phyloP scores from a whole-genome alignment of 345 rosid species.

The Gossypium turneri region DNA sequence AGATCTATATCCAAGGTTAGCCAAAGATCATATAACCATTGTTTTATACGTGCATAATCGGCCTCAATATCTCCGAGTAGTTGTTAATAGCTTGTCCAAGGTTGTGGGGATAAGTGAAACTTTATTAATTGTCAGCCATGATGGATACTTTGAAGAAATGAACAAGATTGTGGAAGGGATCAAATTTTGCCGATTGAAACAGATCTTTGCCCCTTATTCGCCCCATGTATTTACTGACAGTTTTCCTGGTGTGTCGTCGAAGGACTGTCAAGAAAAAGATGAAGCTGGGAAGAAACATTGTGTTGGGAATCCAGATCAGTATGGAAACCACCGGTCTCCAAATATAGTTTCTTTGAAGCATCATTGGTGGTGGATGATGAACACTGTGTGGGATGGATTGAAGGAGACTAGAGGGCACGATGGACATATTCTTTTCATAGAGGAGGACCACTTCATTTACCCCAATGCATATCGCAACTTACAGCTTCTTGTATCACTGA shows the following conservation, averaged over 20 bases:
- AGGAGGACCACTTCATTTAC: constrained; percentile 91
- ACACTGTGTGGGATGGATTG: constrained; percentile 91
- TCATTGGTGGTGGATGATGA: constrained; percentile 99
- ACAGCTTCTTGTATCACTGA: constrained; percentile 57
- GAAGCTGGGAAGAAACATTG: constrained; percentile 52
- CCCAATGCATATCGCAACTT: constrained; percentile 92
- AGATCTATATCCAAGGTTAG: constrained; percentile 64
- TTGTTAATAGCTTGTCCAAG: constrained; percentile 73
- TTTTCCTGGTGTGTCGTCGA: constrained; percentile 64
- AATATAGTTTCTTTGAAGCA: constrained; percentile 92
- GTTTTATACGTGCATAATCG: constrained; percentile 94
- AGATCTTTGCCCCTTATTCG: constrained; percentile 80
- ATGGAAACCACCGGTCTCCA: constrained; percentile 82
- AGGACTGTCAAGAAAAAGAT: constrained; percentile 72
- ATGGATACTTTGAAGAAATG: constrained; percentile 89
- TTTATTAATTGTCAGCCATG: constrained; percentile 83
- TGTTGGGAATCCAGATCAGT: constrained; percentile 81
- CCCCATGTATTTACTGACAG: constrained; percentile 60
- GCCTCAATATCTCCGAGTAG: constrained; percentile 77
- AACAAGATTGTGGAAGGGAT: constrained; percentile 69
- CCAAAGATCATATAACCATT: constrained; percentile 60
- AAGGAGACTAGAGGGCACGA: constrained; percentile 54
- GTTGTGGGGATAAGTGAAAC: constrained; percentile 88
- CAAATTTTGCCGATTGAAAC: constrained; percentile 86
- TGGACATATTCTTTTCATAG: constrained; percentile 86